Base-by-base conservation (phyloP, 129 eudicot genomes). In the Tagetes erecta region DNA sequence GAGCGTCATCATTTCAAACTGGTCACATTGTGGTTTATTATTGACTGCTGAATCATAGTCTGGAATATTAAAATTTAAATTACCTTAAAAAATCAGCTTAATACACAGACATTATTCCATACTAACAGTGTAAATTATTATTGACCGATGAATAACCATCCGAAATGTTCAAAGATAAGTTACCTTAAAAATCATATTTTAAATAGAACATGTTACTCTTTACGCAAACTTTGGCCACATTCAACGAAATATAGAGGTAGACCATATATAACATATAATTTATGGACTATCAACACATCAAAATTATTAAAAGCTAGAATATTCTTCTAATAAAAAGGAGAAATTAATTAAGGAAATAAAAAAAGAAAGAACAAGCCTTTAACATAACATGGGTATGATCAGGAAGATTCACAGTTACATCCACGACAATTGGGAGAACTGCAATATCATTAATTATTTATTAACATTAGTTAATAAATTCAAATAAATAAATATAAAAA, bases 401-500 rank as follows among this genome's bases (percentile, higher is more conserved):
- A 8, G 97, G 95, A 62, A 95, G 96, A 73, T 87, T 88, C 11
- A 95, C 89, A 14, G 85, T 87, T 63, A 88, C 78, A 81, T 95
- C 97, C 88, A 95, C 75, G 72, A 84, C 92, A 50, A 91, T 95
- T 0, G 99, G 99, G 83, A 95, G 99, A 83, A 95, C 99, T 95
- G 96, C 78, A 20, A 20, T 20, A 20, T 20, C 27, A 20, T 20
- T 20, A 87, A 33, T 70, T 34, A 51, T 69, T 42, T 52, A 0
- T 1, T 33, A 51, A 55, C 67, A 44, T 33, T 39, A 35, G 53
- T 34, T 78, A 9, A 47, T 49, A 64, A 62, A 14, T 30, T 41
- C 6, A 67, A 9, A 51, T 9, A 65, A 6, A 6, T 20, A 4
- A 64, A 3, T 45, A 6, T 30, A 55, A 20, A 20, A 20, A 20